Evolutionary conservation across 768 basidiomycete species (phyloP).

Genomic region (Galerina marginata): DNA sequence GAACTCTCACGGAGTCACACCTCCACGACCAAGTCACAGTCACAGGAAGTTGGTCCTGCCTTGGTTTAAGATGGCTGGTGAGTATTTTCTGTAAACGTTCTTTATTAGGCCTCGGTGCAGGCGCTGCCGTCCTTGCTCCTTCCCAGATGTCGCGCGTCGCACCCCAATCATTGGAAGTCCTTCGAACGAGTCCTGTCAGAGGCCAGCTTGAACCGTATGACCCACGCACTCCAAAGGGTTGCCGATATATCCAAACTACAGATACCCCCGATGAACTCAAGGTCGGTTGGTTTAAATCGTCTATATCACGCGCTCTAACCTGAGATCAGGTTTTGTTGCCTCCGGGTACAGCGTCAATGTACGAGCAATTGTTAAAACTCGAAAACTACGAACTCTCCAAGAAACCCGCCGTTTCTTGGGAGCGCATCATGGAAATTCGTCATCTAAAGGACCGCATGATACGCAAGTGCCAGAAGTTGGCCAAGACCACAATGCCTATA

Average conservation of each 20-base stretch:
- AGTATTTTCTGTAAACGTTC: constrained; percentile 20
- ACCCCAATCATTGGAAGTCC: constrained; percentile 53
- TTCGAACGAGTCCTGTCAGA: constrained; percentile 68
- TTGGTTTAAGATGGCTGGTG: constrained; percentile 28
- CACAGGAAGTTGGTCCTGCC: background rate
- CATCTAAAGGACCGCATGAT: constrained; percentile 85
- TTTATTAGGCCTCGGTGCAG: constrained; percentile 9
- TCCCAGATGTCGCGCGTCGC: constrained; percentile 29
- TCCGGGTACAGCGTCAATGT: constrained; percentile 67
- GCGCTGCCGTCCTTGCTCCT: constrained; percentile 10
- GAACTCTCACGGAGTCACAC: constrained; percentile 19
- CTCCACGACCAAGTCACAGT: constrained; percentile 20
- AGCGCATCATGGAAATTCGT: constrained; percentile 73
- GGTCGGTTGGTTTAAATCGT: constrained; percentile 37
- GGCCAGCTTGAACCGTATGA: constrained; percentile 79
- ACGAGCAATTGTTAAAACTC: constrained; percentile 66
- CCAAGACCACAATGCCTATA: constrained; percentile 44
- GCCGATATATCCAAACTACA: constrained; percentile 77
- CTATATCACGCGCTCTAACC: background rate
- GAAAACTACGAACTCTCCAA: constrained; percentile 67
- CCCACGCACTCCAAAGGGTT: constrained; percentile 57
- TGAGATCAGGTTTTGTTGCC: constrained; percentile 65
- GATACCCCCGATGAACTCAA: constrained; percentile 80
- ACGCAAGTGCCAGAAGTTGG: constrained; percentile 74
- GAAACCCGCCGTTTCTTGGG: constrained; percentile 63